phyloP scores from a whole-genome alignment of 345 rosid species.

The Jatropha curcas region DNA sequence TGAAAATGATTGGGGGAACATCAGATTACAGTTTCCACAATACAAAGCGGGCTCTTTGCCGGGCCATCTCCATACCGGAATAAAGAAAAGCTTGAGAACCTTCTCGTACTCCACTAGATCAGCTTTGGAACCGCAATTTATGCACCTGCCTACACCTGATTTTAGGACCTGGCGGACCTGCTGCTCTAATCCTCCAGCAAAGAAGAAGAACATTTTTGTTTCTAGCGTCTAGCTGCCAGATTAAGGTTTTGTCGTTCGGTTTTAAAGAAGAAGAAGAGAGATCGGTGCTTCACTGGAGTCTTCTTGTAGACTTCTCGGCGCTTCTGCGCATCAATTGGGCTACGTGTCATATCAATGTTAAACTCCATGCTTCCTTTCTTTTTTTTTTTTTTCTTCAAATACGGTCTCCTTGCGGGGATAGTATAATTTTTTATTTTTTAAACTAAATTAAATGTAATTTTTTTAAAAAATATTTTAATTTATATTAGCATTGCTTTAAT shows the following conservation, averaged over 20 bases:
- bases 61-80: constrained; percentile 91
- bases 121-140: constrained; percentile 66
- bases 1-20: constrained; percentile 54
- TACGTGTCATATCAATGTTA: no score
- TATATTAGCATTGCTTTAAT: no score
- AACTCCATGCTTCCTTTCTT: no score
- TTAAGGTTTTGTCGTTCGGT: neutral
- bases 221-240: no score
- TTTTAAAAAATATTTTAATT: no score
- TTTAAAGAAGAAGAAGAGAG: neutral
- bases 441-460: no score
- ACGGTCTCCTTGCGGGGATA: no score
- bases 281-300: neutral
- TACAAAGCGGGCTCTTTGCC: constrained; percentile 57
- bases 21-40: constrained; percentile 61
- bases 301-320: no score
- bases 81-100: constrained; percentile 75
- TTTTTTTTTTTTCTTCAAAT: no score
- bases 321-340: no score
- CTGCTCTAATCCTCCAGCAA: constrained; percentile 83
- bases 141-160: constrained; percentile 67
- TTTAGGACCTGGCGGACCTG: constrained; percentile 68
- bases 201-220: constrained; percentile 75
- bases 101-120: constrained; percentile 89
- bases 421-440: no score